phyloP scores from a whole-genome alignment of 2,329 filamentous ascomycete species.

The Phialemoniopsis sp. region DNA sequence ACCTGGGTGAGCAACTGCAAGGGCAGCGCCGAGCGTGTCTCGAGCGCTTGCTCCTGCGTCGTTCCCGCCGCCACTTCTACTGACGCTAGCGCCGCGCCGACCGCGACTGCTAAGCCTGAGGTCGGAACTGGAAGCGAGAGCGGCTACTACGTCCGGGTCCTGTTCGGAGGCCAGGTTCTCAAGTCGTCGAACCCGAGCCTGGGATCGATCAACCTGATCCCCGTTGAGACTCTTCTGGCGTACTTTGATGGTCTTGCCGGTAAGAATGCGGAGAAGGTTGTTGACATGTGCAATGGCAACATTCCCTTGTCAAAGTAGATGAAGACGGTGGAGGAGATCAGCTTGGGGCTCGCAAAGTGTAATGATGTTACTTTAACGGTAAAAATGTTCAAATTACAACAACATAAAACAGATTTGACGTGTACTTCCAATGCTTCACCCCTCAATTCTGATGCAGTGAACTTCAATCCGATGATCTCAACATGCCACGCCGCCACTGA shows the following conservation, averaged over 20 bases:
- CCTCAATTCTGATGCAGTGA: no score
- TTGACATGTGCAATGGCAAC: slow-evolving; percentile 12
- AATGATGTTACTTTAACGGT: no score
- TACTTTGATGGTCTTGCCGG: slow-evolving; percentile 74
- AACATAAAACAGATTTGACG: no score
- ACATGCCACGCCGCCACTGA: no score
- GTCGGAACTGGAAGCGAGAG: slow-evolving; percentile 8
- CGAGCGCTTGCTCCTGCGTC: slow-evolving; percentile 21
- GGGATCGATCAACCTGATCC: slow-evolving; percentile 68
- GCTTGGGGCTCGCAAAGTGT: no score
- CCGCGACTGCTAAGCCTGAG: background rate
- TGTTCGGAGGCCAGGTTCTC: slow-evolving; percentile 67
- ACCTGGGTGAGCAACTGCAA: slow-evolving; percentile 18
- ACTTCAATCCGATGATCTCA: no score
- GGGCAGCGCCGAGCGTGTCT: slow-evolving; percentile 9
- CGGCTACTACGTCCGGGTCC: slow-evolving; percentile 56
- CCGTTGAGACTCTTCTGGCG: slow-evolving; percentile 55
- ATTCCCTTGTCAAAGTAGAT: slow-evolving; percentile 1
- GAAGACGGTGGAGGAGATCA: no score
- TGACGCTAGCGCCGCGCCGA: slow-evolving; percentile 6
- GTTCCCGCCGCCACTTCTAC: slow-evolving; percentile 8
- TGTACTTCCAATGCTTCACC: no score
- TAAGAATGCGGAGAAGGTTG: slow-evolving; percentile 28
- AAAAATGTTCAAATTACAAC: no score
- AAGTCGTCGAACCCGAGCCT: slow-evolving; percentile 64